A percentile compares a stretch with the other conserved stretches of the same genome.
These are phyloP conservation scores for Coemansia sp. DNA, from an alignment of 192 early-diverging fungal genomes.

Conservation along the genomic window DNA sequence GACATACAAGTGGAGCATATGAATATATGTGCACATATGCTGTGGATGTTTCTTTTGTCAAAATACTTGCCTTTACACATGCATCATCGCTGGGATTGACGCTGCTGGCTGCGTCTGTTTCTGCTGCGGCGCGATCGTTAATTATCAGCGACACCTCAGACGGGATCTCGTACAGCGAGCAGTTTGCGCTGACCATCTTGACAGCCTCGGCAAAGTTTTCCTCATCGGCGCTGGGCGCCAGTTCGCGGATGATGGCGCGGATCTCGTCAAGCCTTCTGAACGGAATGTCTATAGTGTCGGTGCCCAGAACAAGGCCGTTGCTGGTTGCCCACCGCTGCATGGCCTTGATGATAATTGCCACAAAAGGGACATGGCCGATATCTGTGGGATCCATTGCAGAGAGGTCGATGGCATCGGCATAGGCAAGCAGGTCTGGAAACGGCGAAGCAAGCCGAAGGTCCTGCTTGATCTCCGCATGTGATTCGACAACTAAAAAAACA, in stretches of 20 bases:
- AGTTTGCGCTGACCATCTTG: slow-evolving; percentile 58
- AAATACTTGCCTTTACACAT: slow-evolving; percentile 28
- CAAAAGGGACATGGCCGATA: slow-evolving; percentile 81
- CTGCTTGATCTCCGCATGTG: slow-evolving; percentile 73
- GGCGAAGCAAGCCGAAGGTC: slow-evolving; percentile 86
- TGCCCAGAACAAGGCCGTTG: slow-evolving; percentile 17
- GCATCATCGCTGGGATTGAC: neutral
- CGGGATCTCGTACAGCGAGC: slow-evolving; percentile 58
- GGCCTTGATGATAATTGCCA: slow-evolving; percentile 76
- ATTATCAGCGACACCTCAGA: slow-evolving; percentile 31
- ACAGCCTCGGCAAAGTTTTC: slow-evolving; percentile 92
- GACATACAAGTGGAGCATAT: no score
- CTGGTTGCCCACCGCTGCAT: slow-evolving; percentile 75
- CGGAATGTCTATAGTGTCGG: slow-evolving; percentile 57
- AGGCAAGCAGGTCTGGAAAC: slow-evolving; percentile 67
- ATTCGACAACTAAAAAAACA: slow-evolving; percentile 74
- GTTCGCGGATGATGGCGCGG: slow-evolving; percentile 60
- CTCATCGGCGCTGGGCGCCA: slow-evolving; percentile 64
- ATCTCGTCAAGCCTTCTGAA: slow-evolving; percentile 66
- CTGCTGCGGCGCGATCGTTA: slow-evolving; percentile 27
- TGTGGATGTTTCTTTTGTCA: neutral
- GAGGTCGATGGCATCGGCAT: slow-evolving; percentile 70
- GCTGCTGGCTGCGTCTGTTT: slow-evolving; percentile 1
- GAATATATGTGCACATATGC: neutral
- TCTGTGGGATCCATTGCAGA: slow-evolving; percentile 63